phyloP scores from a whole-genome alignment of 2,329 filamentous ascomycete genomes.

The Monosporascus cannonballus region DNA sequence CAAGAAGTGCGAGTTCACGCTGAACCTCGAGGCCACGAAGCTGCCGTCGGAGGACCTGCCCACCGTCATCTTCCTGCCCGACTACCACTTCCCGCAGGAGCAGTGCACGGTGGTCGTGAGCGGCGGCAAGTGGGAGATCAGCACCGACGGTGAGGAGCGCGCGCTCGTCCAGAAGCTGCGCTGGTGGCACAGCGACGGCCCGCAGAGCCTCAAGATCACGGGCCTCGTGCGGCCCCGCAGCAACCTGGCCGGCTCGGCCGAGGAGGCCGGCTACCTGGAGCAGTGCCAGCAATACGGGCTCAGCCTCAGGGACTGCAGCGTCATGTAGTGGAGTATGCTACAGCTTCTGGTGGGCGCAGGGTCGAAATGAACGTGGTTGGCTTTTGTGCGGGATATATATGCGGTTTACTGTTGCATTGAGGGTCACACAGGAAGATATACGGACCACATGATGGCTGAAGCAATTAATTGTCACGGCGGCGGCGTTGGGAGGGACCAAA shows the following conservation, averaged over 20 bases:
- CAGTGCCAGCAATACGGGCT: slow-evolving; percentile 48
- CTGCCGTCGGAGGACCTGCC: slow-evolving; percentile 57
- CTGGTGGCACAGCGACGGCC: slow-evolving; percentile 90
- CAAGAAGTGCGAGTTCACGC: slow-evolving; percentile 66
- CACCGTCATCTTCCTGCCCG: slow-evolving; percentile 80
- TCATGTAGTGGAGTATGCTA: slow-evolving; percentile 39
- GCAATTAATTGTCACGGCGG: too few relatives aligned
- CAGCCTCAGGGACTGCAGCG: slow-evolving; percentile 38
- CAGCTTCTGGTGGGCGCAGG: too few relatives aligned
- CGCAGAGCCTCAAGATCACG: slow-evolving; percentile 71
- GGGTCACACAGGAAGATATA: too few relatives aligned
- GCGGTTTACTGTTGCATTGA: too few relatives aligned
- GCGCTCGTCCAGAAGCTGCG: slow-evolving; percentile 68
- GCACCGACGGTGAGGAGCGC: slow-evolving; percentile 62
- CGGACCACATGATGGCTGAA: too few relatives aligned
- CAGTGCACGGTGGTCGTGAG: slow-evolving; percentile 67
- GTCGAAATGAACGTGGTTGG: neutral
- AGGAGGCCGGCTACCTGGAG: slow-evolving; percentile 76
- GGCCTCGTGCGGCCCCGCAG: slow-evolving; percentile 65
- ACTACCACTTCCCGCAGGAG: slow-evolving; percentile 83
- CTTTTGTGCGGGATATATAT: too few relatives aligned
- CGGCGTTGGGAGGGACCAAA: too few relatives aligned
- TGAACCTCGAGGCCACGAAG: slow-evolving; percentile 59
- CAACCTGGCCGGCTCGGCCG: slow-evolving; percentile 50
- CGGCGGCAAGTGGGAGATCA: slow-evolving; percentile 86